Conservation (phyloP, 1,284 basidiomycete genomes). For the Veloboletus limbatus region DNA sequence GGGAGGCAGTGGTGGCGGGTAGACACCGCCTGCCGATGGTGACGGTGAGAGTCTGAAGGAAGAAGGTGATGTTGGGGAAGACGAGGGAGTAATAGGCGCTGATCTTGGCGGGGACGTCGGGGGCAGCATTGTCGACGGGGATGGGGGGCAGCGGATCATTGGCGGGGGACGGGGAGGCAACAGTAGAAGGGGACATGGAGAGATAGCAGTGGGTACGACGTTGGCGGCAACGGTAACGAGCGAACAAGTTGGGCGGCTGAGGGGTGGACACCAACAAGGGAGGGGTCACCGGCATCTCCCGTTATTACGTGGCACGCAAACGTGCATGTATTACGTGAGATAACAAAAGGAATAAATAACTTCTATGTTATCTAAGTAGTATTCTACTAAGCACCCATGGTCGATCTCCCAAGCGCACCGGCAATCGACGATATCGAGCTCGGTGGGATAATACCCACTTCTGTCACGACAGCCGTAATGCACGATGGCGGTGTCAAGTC, state of each 20-base stretch:
- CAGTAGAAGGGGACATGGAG: slow-evolving; percentile 24
- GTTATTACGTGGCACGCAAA: slow-evolving; percentile 19
- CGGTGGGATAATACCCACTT: slow-evolving; percentile 89
- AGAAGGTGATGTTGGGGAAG: slow-evolving; percentile 88
- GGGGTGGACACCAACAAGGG: slow-evolving; percentile 1
- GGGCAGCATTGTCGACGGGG: slow-evolving; percentile 22
- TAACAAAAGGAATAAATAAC: slow-evolving; percentile 15
- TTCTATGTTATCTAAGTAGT: not conserved
- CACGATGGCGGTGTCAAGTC: slow-evolving; percentile 87
- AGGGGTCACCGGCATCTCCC: slow-evolving; percentile 19
- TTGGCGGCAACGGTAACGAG: slow-evolving; percentile 7
- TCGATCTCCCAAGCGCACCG: slow-evolving; percentile 55
- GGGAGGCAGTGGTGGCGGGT: slow-evolving; percentile 56
- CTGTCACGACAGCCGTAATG: slow-evolving; percentile 95
- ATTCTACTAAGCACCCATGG: slow-evolving; percentile 23
- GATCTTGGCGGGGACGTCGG: slow-evolving; percentile 60
- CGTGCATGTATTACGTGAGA: slow-evolving; percentile 15
- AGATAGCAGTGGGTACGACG: slow-evolving; percentile 15
- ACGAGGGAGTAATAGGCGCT: slow-evolving; percentile 92
- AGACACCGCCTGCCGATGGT: slow-evolving; percentile 74
- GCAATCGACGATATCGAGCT: slow-evolving; percentile 81
- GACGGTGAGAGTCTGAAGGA: slow-evolving; percentile 79
- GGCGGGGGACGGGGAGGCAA: slow-evolving; percentile 5
- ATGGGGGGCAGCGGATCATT: slow-evolving; percentile 21
- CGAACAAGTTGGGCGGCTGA: slow-evolving; percentile 3